These are phyloP conservation scores for Achaetomiella virescens DNA, from an alignment of 495 filamentous ascomycete genomes.

Conservation along the genomic window DNA sequence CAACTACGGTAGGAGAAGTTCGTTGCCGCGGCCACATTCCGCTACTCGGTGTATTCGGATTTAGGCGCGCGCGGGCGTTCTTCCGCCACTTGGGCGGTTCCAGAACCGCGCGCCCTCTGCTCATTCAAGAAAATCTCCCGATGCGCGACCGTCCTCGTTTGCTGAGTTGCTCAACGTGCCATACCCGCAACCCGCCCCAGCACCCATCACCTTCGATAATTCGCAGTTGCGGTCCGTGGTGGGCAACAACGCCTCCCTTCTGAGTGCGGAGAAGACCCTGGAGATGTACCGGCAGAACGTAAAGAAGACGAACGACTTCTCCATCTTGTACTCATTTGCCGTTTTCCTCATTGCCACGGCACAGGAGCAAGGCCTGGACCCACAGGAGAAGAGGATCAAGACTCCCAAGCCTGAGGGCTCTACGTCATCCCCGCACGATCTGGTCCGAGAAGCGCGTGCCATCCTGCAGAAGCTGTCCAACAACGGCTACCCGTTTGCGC, in stretches of 20 bases:
- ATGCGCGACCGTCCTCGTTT: constrained; percentile 72
- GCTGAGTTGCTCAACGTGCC: constrained; percentile 81
- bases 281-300: constrained; percentile 97
- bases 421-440: constrained; percentile 51
- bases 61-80: constrained; percentile 54
- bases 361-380: constrained; percentile 53
- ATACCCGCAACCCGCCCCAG: constrained; percentile 79
- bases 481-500: constrained; percentile 86
- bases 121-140: constrained; percentile 63
- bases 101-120: constrained; percentile 52
- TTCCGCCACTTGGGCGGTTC: constrained; percentile 40
- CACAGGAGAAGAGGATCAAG: constrained; percentile 37
- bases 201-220: constrained; percentile 69
- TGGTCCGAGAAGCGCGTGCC: constrained; percentile 79
- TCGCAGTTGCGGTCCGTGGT: constrained; percentile 67
- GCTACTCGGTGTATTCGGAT: constrained; percentile 69
- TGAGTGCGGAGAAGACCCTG: constrained; percentile 84
- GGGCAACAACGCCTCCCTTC: constrained; percentile 78
- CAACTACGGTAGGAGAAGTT: constrained; percentile 44
- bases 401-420: constrained; percentile 42
- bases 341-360: constrained; percentile 86
- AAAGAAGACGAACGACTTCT: constrained; percentile 87
- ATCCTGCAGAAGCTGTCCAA: constrained; percentile 83
- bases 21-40: constrained; percentile 60
- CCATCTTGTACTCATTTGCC: constrained; percentile 90